phyloP scores from a whole-genome alignment of 2,329 filamentous ascomycete species.

The Ophiostoma novo-ulmi region DNA sequence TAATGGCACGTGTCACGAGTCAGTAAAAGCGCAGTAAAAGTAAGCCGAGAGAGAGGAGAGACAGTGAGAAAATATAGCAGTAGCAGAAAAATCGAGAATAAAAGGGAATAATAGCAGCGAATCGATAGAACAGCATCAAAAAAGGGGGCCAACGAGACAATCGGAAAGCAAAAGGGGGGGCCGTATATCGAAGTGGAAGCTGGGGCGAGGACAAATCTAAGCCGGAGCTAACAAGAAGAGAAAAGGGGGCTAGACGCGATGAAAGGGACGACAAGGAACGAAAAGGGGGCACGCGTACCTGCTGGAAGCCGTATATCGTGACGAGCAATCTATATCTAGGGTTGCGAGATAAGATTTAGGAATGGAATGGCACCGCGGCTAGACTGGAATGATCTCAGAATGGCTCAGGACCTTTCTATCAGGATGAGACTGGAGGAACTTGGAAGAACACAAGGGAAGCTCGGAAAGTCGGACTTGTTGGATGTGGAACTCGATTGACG shows the following conservation, averaged over 20 bases:
- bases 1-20: constrained; percentile 22
- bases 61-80: background rate
- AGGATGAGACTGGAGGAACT: constrained; percentile 28
- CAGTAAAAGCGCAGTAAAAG: constrained; percentile 15
- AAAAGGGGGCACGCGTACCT: constrained; percentile 23
- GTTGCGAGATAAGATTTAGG: background rate
- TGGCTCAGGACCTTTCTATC: background rate
- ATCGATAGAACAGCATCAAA: background rate
- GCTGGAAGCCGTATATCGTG: background rate
- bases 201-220: constrained; percentile 15
- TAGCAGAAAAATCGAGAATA: background rate
- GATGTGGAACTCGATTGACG: constrained; percentile 3
- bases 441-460: constrained; percentile 32
- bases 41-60: background rate
- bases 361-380: background rate
- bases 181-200: background rate
- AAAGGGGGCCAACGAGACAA: constrained; percentile 15
- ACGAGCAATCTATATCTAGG: background rate
- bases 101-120: background rate
- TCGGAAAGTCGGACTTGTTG: constrained; percentile 21
- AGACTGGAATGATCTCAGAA: background rate
- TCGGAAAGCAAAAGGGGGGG: constrained; percentile 18
- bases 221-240: constrained; percentile 19
- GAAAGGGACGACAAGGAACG: constrained; percentile 17
- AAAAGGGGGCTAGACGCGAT: constrained; percentile 25